Evolutionary conservation across 306 rosid genomes (phyloP), one percentile per base, ranked within the genome.

Genomic region (Vigna radiata): DNA sequence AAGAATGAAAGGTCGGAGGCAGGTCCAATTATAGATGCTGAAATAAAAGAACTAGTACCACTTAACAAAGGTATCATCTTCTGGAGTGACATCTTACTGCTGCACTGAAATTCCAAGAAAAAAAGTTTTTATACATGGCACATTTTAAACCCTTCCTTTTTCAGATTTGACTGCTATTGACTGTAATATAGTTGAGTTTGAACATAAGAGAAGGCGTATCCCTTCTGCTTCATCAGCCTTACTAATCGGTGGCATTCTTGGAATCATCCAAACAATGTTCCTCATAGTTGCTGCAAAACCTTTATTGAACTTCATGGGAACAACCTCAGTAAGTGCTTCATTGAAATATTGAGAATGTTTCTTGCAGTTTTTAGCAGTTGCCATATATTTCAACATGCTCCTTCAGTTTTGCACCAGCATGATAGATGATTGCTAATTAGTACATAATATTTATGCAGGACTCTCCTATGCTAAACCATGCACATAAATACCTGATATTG

Each of bases 211-310:
- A 81, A 86, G 91, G 80, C 65, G 83, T 18, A 89, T 92, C 37
- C 90, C 97, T 3, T 92, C 97, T 17, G 97, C 97, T 53, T 90
- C 96, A 3, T 90, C 96, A 49, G 94, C 97, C 54, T 74, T 92
- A 84, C 79, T 92, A 47, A 85, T 92, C 44, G 96, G 97, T 37
- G 85, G 92, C 55, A 58, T 86, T 14, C 90, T 92, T 76, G 96
- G 97, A 61, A 83, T 92, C 43, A 31, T 92, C 23, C 96, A 92
- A 62, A 78, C 97, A 72, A 55, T 85, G 29, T 79, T 87, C 78
- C 95, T 92, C 73, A 89, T 92, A 72, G 80, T 82, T 50, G 89
- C 81, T 13, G 92, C 92, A 58, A 90, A 81, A 65, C 96, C 96
- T 83, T 72, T 92, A 12, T 68, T 92, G 71, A 80, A 77, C 81